These are phyloP conservation scores for Trypanosoma mega DNA, from an alignment of 208 protist species.

Conservation along the genomic window DNA sequence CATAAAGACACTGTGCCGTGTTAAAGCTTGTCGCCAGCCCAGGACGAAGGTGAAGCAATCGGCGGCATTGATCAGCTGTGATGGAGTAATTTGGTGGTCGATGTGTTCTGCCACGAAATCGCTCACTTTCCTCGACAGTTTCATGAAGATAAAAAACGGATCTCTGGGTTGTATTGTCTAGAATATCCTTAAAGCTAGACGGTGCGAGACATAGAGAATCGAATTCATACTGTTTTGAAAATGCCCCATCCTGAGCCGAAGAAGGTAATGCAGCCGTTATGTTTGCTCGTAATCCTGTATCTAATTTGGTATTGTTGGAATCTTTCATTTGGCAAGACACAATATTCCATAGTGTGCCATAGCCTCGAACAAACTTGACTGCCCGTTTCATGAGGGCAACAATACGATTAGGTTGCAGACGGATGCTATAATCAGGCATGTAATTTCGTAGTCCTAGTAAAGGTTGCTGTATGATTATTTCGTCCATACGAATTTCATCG, in stretches of 20 bases:
- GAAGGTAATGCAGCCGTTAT: too few species aligned
- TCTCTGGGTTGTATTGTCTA: constrained; percentile 6
- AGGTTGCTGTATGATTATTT: constrained; percentile 24
- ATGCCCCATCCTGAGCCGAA: too few species aligned
- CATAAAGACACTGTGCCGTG: constrained; percentile 23
- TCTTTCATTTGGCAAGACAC: neutral
- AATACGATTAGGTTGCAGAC: constrained; percentile 20
- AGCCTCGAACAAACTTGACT: constrained; percentile 13
- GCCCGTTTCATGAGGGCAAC: constrained; percentile 7
- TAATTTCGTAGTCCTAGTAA: constrained; percentile 26
- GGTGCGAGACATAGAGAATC: neutral
- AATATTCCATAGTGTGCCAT: constrained; percentile 12
- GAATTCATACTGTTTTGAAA: neutral
- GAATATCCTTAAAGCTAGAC: neutral
- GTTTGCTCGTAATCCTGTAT: too few species aligned
- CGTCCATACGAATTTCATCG: constrained; percentile 19
- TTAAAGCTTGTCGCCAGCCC: constrained; percentile 22
- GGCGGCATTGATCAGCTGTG: constrained; percentile 26
- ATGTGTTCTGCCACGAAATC: constrained; percentile 11
- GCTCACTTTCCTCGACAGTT: constrained; percentile 3
- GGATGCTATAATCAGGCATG: constrained; percentile 32
- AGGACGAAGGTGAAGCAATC: constrained; percentile 15
- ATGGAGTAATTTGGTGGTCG: constrained; percentile 28
- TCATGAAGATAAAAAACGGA: constrained; percentile 23
- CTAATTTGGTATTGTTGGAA: too few species aligned